Evolutionary conservation across 1,284 basidiomycete genomes (phyloP).

Genomic region (Sanghuangporus sanghuang): DNA sequence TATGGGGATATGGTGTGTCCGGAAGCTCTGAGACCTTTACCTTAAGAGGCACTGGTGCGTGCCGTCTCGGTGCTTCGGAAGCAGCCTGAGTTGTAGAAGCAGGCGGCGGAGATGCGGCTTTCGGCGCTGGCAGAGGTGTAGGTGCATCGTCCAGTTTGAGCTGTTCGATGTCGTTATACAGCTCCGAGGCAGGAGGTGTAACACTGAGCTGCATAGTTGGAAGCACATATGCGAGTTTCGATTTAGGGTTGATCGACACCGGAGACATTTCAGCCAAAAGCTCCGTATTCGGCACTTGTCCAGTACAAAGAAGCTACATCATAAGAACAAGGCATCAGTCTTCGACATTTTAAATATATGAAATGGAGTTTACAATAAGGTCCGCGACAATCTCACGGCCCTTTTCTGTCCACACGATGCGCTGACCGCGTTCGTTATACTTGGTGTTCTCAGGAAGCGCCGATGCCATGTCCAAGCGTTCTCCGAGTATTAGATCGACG

Average conservation of each 20-base stretch:
- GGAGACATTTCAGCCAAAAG: conserved; percentile 49
- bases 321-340: not conserved
- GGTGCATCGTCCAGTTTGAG: not conserved
- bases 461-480: conserved; percentile 45
- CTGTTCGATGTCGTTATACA: not conserved
- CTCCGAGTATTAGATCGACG: conserved; percentile 49
- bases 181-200: conserved; percentile 19
- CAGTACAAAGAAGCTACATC: conserved; percentile 68
- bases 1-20: conserved; percentile 43
- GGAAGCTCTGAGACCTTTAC: conserved; percentile 19
- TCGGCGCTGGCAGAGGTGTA: conserved; percentile 15
- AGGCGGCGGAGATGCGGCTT: not conserved
- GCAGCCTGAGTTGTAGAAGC: not conserved
- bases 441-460: conserved; percentile 26
- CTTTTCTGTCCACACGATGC: conserved; percentile 47
- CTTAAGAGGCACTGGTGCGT: not conserved
- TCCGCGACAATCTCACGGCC: conserved; percentile 60
- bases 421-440: conserved; percentile 28
- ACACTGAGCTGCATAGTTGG: conserved; percentile 55
- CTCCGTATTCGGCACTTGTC: conserved; percentile 66
- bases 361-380: conserved; percentile 43
- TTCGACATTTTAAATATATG: not conserved
- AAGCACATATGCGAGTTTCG: conserved; percentile 48
- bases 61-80: no score
- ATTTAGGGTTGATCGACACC: conserved; percentile 41